Percentiles rank a stretch among this genome's conserved stretches.
Evolutionary conservation across 306 rosid species (phyloP).

Genomic region (Sophora flavescens): DNA sequence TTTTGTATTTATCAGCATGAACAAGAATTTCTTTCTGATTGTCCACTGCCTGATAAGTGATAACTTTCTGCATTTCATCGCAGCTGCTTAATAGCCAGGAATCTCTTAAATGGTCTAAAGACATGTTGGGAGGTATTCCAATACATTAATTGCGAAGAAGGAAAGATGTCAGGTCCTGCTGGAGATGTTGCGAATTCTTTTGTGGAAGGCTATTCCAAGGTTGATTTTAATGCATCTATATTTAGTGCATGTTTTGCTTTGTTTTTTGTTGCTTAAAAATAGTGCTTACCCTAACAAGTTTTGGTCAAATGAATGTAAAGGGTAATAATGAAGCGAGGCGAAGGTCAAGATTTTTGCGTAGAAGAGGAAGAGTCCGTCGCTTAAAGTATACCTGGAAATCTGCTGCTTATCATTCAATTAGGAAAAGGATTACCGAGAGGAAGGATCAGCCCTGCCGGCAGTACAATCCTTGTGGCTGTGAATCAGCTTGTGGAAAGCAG

Average conservation of each 20-base stretch:
- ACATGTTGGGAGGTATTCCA: conserved; percentile 96
- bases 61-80: conserved; percentile 33
- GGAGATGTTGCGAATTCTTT: conserved; percentile 89
- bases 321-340: conserved; percentile 91
- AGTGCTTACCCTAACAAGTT: conserved; percentile 41
- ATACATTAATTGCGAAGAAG: conserved; percentile 82
- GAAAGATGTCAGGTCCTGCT: conserved; percentile 73
- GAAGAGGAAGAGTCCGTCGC: conserved; percentile 99
- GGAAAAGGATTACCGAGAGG: conserved; percentile 95
- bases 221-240: conserved; percentile 53
- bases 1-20: background rate
- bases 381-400: conserved; percentile 98
- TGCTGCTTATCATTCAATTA: conserved; percentile 95
- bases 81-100: conserved; percentile 97
- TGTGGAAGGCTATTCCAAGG: conserved; percentile 91
- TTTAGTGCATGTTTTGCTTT: conserved; percentile 32
- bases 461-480: conserved; percentile 97
- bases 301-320: conserved; percentile 61
- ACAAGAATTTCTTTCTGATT: conserved; percentile 4
- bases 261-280: conserved; percentile 35
- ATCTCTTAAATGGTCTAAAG: conserved; percentile 87
- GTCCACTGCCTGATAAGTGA: conserved; percentile 35
- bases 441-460: conserved; percentile 99
- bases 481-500: conserved; percentile 95
- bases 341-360: conserved; percentile 91